Conservation (phyloP, 257 asterid genomes). For the Lycium ferocissimum region DNA sequence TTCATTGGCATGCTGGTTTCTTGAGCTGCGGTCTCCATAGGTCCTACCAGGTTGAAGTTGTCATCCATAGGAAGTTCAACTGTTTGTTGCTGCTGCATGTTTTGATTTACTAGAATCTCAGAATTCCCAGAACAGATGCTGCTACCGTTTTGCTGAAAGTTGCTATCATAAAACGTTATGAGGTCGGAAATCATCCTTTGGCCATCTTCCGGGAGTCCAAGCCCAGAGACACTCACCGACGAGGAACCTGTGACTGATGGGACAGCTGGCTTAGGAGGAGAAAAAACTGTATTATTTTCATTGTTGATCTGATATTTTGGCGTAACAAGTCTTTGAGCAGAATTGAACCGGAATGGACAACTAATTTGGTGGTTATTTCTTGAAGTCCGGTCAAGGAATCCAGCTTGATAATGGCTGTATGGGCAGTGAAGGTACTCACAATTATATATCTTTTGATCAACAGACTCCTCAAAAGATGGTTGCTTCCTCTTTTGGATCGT, state of each 20-base stretch:
- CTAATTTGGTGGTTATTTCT: conserved; percentile 62
- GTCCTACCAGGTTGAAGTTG: conserved; percentile 23
- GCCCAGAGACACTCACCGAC: conserved; percentile 48
- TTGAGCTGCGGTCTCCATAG: conserved; percentile 2
- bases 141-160: conserved; percentile 44
- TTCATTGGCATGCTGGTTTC: conserved; percentile 24
- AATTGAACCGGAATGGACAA: conserved; percentile 51
- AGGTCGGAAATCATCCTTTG: conserved; percentile 66
- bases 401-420: conserved; percentile 54
- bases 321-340: conserved; percentile 32
- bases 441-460: conserved; percentile 43
- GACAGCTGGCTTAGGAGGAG: conserved; percentile 23
- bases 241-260: conserved; percentile 31
- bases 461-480: conserved; percentile 40
- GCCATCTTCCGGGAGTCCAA: conserved; percentile 73
- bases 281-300: conserved; percentile 35
- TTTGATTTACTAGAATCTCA: conserved; percentile 23
- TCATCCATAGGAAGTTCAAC: conserved; percentile 24
- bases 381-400: conserved; percentile 54
- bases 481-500: conserved; percentile 49
- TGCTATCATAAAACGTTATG: conserved; percentile 57
- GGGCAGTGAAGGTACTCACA: conserved; percentile 64
- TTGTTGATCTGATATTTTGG: conserved; percentile 42
- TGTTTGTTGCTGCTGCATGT: conserved; percentile 19
- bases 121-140: conserved; percentile 32